These are phyloP conservation scores for Gossypium schwendimanii DNA, from an alignment of 441 rosid genomes.

Conservation along the genomic window DNA sequence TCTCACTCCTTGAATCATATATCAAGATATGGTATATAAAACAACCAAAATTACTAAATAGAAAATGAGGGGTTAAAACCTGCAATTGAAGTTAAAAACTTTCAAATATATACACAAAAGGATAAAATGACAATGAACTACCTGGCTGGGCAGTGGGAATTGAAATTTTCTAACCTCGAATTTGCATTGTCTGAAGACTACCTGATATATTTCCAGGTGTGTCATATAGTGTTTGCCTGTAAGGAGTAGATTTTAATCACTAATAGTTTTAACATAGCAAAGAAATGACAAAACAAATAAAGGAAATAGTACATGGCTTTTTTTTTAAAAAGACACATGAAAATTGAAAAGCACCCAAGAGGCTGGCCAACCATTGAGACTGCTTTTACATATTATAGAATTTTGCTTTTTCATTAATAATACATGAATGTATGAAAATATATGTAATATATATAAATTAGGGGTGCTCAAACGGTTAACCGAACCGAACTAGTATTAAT, in stretches of 20 bases:
- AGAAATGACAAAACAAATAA: not conserved
- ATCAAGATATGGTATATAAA: constrained; percentile 3
- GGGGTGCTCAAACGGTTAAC: too few species aligned
- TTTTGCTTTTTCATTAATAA: too few species aligned
- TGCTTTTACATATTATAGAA: constrained; percentile 7
- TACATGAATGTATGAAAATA: too few species aligned
- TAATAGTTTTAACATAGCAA: constrained; percentile 5
- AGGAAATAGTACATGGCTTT: not conserved
- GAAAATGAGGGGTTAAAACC: not conserved
- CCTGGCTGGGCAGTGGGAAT: constrained; percentile 14
- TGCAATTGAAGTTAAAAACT: not conserved
- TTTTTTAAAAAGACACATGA: not conserved
- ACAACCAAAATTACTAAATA: not conserved
- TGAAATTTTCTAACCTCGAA: constrained; percentile 27
- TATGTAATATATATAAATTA: too few species aligned
- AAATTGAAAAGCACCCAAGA: constrained; percentile 29
- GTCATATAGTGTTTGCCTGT: constrained; percentile 32
- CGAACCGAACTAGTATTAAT: too few species aligned
- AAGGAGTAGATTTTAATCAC: not conserved
- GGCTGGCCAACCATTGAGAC: constrained; percentile 32
- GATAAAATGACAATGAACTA: not conserved
- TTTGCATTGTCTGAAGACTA: constrained; percentile 27
- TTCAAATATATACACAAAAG: not conserved
- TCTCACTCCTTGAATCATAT: constrained; percentile 36
- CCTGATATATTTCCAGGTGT: constrained; percentile 24